Evolutionary conservation across 2,329 filamentous ascomycete genomes (phyloP), one percentile per base, ranked within the genome.

Genomic region (Colletotrichum noveboracense): DNA sequence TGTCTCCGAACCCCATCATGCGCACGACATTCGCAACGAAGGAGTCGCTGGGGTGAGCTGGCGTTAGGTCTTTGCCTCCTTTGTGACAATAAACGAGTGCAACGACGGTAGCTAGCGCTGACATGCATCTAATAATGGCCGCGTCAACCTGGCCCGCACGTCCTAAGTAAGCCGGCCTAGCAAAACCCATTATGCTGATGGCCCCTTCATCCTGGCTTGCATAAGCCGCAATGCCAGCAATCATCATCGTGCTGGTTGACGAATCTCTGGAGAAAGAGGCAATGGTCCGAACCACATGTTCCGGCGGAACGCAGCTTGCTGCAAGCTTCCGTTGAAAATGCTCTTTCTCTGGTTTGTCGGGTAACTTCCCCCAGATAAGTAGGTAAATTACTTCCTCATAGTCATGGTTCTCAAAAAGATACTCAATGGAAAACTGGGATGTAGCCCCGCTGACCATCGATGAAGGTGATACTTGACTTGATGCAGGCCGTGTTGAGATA

Each of bases 21-120:
- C 64, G 56, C 81, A 90, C 81, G 12, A 89, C 76, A 74, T 89
- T 89, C 24, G 87, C 85, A 14, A 86, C 80, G 70, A 85, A 86
- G 1, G 80, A 81, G 4, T 76, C 79, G 7, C 82, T 77, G 0
- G 79, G 62, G 9, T 82, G 79, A 2, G 85, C 82, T 0, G 79
- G 78, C 16, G 79, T 82, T 78, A 88, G 85, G 7, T 80, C 71
- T 14, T 78, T 79, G n/a, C 81, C 81, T 65, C 82, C 82, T 36
- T 84, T 82, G 76, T 87, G 85, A 74, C 86, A 84, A 80, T 85
- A 83, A 10, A 34, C 66, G 16, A 73, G 70, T 16, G 65, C 65
- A n/a, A 73, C 70, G 24, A 73, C 70, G 14, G 58, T 62, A 26
- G 70, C 70, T 7, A 73, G 38, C 16, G 65, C 65, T 10, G 65